These are phyloP conservation scores for Carex pumila DNA, from an alignment of 176 grass and related monocot species.

Conservation along the genomic window DNA sequence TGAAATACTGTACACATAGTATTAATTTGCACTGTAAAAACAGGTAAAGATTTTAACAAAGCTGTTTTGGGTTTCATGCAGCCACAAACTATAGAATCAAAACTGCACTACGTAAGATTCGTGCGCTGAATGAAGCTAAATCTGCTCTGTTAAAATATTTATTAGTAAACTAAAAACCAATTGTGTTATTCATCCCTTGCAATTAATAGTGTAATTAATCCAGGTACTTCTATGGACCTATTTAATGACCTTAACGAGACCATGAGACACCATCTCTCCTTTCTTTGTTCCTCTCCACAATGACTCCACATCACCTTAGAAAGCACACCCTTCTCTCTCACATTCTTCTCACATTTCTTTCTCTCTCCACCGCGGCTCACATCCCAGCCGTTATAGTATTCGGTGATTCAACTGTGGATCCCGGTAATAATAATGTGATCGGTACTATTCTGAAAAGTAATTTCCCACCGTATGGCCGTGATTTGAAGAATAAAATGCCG, in stretches of 20 bases:
- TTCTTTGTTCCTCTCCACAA: slow-evolving; percentile 1
- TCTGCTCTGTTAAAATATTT: no score
- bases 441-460: slow-evolving; percentile 67
- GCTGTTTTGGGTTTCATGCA: no score
- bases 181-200: neutral
- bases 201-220: neutral
- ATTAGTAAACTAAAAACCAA: neutral
- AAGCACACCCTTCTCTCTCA: neutral
- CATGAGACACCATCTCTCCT: neutral
- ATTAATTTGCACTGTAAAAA: no score
- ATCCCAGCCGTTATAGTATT: slow-evolving; percentile 86
- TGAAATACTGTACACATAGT: no score
- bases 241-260: slow-evolving; percentile 2
- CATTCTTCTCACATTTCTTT: neutral
- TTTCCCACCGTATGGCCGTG: slow-evolving; percentile 77
- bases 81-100: no score
- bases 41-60: no score
- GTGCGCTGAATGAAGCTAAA: no score
- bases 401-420: slow-evolving; percentile 87
- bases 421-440: slow-evolving; percentile 83
- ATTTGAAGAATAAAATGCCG: slow-evolving; percentile 43
- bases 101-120: neutral
- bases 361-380: neutral
- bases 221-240: neutral
- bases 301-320: neutral